phyloP scores from a whole-genome alignment of 768 basidiomycete species.

The Paxillus involutus region DNA sequence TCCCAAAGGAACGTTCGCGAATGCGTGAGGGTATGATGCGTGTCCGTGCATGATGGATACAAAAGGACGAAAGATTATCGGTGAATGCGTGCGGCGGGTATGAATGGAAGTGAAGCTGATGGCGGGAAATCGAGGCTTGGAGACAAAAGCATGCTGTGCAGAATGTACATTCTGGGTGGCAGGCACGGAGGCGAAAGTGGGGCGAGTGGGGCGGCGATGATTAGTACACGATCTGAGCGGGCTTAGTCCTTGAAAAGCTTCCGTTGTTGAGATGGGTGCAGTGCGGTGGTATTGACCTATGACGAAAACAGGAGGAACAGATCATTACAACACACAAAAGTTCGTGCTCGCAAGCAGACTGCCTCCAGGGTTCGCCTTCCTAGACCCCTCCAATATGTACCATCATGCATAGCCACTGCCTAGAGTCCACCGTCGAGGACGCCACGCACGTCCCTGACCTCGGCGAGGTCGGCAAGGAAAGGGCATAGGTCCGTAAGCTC shows the following conservation, averaged over 20 bases:
- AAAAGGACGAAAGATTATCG: constrained; percentile 31
- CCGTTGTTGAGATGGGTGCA: constrained; percentile 15
- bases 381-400: constrained; percentile 20
- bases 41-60: constrained; percentile 33
- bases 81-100: constrained; percentile 29
- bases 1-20: constrained; percentile 17
- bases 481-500: constrained; percentile 95
- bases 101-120: constrained; percentile 16
- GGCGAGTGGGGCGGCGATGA: constrained; percentile 2
- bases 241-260: constrained; percentile 7
- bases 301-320: constrained; percentile 26
- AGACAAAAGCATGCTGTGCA: constrained; percentile 19
- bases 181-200: constrained; percentile 3
- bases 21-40: constrained; percentile 26
- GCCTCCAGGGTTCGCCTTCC: constrained; percentile 11
- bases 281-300: constrained; percentile 30
- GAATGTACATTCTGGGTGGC: constrained; percentile 16
- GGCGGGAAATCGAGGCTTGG: constrained; percentile 5
- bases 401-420: constrained; percentile 21
- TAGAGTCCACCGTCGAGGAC: constrained; percentile 85
- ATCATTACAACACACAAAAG: constrained; percentile 29
- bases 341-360: constrained; percentile 22
- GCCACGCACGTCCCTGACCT: constrained; percentile 88
- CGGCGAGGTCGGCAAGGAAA: constrained; percentile 85
- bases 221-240: constrained; percentile 1